These are phyloP conservation scores for Trichoderma sp. DNA, from an alignment of 2,329 filamentous ascomycete genomes.

Conservation along the genomic window DNA sequence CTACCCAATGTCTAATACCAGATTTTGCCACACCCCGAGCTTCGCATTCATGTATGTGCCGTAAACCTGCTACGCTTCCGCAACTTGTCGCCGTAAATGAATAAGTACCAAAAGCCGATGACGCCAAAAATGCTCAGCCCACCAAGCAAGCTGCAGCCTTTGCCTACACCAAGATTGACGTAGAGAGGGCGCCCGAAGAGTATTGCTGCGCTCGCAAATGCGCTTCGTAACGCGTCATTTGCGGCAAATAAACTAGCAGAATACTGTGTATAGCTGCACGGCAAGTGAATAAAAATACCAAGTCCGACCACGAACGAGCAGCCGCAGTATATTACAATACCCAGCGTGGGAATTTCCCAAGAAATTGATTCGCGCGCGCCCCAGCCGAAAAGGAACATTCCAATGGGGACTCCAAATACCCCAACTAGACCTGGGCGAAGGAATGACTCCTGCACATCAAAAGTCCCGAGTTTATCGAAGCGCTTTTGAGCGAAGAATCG, in stretches of 20 bases:
- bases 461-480: neutral
- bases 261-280: constrained; percentile 28
- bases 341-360: neutral
- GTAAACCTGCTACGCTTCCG: neutral
- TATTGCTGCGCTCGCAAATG: neutral
- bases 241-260: neutral
- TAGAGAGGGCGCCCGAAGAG: neutral
- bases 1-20: neutral
- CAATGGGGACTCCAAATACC: neutral
- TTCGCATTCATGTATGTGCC: neutral
- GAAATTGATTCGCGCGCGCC: neutral
- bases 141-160: neutral
- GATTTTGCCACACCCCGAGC: neutral
- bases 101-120: neutral
- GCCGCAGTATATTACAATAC: neutral
- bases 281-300: constrained; percentile 48
- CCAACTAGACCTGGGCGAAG: neutral
- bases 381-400: neutral
- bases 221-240: neutral
- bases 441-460: neutral
- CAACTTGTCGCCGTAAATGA: neutral
- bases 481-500: neutral
- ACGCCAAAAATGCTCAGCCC: neutral
- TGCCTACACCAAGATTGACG: neutral
- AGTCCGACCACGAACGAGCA: constrained; percentile 35